Percentiles rank a stretch among this genome's conserved stretches.
These are phyloP conservation scores for Prunus armeniaca DNA, from an alignment of 306 rosid species.

Conservation along the genomic window DNA sequence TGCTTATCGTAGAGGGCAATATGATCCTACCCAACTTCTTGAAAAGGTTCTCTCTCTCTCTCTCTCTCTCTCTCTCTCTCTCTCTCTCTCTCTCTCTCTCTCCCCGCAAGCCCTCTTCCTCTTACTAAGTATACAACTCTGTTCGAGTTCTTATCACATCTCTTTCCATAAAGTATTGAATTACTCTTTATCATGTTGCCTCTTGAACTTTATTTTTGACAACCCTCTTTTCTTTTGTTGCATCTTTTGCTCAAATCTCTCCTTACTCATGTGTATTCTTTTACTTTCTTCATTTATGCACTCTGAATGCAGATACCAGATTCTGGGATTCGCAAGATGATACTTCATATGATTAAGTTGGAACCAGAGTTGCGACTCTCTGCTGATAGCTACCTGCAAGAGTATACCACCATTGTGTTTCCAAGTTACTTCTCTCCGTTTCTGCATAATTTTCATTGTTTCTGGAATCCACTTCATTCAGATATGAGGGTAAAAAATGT, in stretches of 20 bases:
- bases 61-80: not conserved
- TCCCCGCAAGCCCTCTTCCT: not conserved
- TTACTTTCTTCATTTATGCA: slow-evolving; percentile 7
- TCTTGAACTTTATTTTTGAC: not conserved
- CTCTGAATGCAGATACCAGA: slow-evolving; percentile 76
- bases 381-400: slow-evolving; percentile 82
- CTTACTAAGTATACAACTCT: not conserved
- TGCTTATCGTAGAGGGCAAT: slow-evolving; percentile 97
- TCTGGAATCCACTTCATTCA: slow-evolving; percentile 86
- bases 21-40: slow-evolving; percentile 88
- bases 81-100: slow-evolving; percentile 10
- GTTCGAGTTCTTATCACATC: not conserved
- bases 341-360: slow-evolving; percentile 90
- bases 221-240: slow-evolving; percentile 3
- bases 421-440: slow-evolving; percentile 86
- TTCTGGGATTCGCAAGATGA: slow-evolving; percentile 86
- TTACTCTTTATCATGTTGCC: not conserved
- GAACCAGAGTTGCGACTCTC: slow-evolving; percentile 86
- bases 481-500: slow-evolving; percentile 78
- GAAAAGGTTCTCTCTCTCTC: slow-evolving; percentile 62
- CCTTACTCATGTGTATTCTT: not conserved
- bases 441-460: slow-evolving; percentile 88
- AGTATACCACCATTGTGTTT: slow-evolving; percentile 71
- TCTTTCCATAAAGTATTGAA: not conserved
- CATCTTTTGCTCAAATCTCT: not conserved